Percentiles rank a stretch among this genome's conserved stretches.
Conservation (phyloP, 192 early-diverging fungal species). For the Dissophora globulifera region DNA sequence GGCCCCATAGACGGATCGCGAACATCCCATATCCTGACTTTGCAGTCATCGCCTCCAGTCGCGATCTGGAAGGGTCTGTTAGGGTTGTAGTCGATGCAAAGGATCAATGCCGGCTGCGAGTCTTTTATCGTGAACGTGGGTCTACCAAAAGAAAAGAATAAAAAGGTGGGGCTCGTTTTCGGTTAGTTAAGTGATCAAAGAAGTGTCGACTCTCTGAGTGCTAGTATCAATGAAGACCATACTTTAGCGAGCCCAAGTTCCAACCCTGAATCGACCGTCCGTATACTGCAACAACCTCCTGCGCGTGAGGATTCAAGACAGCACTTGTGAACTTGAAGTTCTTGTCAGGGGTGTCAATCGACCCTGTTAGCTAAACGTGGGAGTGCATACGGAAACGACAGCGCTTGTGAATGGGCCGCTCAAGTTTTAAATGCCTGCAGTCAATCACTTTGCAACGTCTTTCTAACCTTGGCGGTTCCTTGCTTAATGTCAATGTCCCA, state of each 20-base stretch:
- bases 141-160: conserved; percentile 33
- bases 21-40: conserved; percentile 90
- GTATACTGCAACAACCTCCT: conserved; percentile 69
- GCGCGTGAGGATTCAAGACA: conserved; percentile 73
- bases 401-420: too few species aligned
- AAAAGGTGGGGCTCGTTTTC: too few species aligned
- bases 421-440: too few species aligned
- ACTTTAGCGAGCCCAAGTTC: conserved; percentile 71
- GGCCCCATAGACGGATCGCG: conserved; percentile 62
- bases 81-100: conserved; percentile 86
- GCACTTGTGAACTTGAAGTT: conserved; percentile 56
- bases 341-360: conserved; percentile 47
- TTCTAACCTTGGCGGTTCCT: conserved; percentile 51
- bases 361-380: conserved; percentile 36
- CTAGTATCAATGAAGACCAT: conserved; percentile 9
- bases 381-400: too few species aligned
- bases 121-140: conserved; percentile 59
- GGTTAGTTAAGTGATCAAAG: too few species aligned
- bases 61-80: conserved; percentile 87
- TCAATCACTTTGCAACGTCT: not conserved
- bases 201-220: too few species aligned
- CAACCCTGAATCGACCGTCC: conserved; percentile 72
- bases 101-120: conserved; percentile 81
- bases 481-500: conserved; percentile 58
- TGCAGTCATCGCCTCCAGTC: conserved; percentile 89